Percentiles rank a stretch among this genome's conserved stretches.
These are phyloP conservation scores for Porogramme epimiltina DNA, from an alignment of 1,284 basidiomycete species.

Conservation along the genomic window DNA sequence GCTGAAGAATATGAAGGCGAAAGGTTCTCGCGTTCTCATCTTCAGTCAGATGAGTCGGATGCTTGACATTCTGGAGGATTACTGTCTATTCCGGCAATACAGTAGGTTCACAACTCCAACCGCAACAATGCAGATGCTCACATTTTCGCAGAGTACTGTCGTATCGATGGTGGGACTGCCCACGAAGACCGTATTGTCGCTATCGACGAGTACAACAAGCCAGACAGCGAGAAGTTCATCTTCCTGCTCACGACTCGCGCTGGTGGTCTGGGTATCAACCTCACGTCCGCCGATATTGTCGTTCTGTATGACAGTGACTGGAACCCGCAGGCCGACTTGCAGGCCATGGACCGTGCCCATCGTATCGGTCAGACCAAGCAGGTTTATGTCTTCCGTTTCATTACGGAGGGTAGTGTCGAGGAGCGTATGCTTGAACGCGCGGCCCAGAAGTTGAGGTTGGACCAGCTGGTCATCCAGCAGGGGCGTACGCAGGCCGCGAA, in stretches of 20 bases:
- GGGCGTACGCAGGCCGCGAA: slow-evolving; percentile 78
- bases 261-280: slow-evolving; percentile 97
- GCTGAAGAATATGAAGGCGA: slow-evolving; percentile 84
- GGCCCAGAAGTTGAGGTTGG: slow-evolving; percentile 93
- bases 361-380: slow-evolving; percentile 99
- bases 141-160: slow-evolving; percentile 79
- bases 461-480: slow-evolving; percentile 98
- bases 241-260: slow-evolving; percentile 97
- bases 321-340: slow-evolving; percentile 99
- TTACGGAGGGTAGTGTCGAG: slow-evolving; percentile 96
- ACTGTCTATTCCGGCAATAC: slow-evolving; percentile 91
- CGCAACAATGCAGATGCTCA: not conserved
- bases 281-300: slow-evolving; percentile 95
- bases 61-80: slow-evolving; percentile 96
- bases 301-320: slow-evolving; percentile 99
- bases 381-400: slow-evolving; percentile 97
- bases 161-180: slow-evolving; percentile 94
- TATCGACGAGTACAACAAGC: slow-evolving; percentile 98
- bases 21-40: slow-evolving; percentile 94
- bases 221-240: slow-evolving; percentile 94
- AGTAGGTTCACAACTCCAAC: slow-evolving; percentile 54
- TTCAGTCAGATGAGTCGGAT: slow-evolving; percentile 98
- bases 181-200: slow-evolving; percentile 96
- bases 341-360: slow-evolving; percentile 99
- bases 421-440: slow-evolving; percentile 97